These are phyloP conservation scores for Gracilaria gracilis DNA, from an alignment of 23 red algal genomes.

Conservation along the genomic window DNA sequence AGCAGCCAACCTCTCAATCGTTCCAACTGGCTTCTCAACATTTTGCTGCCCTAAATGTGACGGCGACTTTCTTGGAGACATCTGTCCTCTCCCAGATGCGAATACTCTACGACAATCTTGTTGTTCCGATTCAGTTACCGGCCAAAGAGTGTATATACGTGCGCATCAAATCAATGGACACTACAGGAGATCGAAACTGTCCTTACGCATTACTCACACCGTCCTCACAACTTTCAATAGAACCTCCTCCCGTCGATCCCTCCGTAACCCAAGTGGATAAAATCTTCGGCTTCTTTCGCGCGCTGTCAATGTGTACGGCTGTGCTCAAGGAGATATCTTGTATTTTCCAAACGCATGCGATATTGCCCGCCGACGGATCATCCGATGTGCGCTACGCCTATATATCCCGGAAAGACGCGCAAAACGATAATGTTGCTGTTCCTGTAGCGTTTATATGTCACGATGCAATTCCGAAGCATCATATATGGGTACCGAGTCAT, in stretches of 20 bases:
- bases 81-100: constrained; percentile 46
- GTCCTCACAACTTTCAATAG: constrained; percentile 35
- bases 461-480: constrained; percentile 20
- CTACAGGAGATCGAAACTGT: background rate
- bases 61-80: constrained; percentile 30
- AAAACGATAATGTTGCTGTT: constrained; percentile 9
- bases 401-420: constrained; percentile 7
- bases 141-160: constrained; percentile 33
- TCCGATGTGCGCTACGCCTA: constrained; percentile 17
- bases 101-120: constrained; percentile 22
- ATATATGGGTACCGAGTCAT: constrained; percentile 35
- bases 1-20: constrained; percentile 5
- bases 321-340: background rate
- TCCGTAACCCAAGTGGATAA: background rate
- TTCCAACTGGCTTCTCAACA: constrained; percentile 37
- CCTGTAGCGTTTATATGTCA: constrained; percentile 36
- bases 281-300: constrained; percentile 39
- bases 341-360: constrained; percentile 31
- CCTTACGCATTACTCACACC: constrained; percentile 53
- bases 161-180: constrained; percentile 29
- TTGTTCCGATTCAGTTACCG: constrained; percentile 49
- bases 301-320: background rate
- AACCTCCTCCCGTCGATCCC: constrained; percentile 36
- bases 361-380: constrained; percentile 15
- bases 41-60: constrained; percentile 32